Conservation (phyloP, 2,329 filamentous ascomycete genomes). For the Polychaeton citri region DNA sequence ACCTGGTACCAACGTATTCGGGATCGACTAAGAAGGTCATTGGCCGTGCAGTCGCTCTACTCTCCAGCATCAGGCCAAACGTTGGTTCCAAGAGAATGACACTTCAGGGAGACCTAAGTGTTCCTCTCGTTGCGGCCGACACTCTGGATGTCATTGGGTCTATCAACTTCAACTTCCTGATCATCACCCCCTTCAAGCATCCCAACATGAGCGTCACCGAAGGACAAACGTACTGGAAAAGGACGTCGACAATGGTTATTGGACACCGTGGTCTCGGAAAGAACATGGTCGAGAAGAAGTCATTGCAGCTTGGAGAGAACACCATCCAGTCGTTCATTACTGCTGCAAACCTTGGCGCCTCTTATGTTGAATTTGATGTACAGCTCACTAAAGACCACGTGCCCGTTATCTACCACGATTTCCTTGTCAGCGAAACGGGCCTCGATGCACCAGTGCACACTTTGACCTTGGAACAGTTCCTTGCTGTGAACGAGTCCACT, state of each 20-base stretch:
- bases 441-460: slow-evolving; percentile 95
- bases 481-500: slow-evolving; percentile 59
- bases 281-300: slow-evolving; percentile 71
- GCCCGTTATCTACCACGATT: slow-evolving; percentile 97
- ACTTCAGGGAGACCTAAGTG: slow-evolving; percentile 79
- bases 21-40: slow-evolving; percentile 69
- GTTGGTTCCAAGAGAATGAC: slow-evolving; percentile 81
- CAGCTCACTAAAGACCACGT: slow-evolving; percentile 98
- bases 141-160: slow-evolving; percentile 82
- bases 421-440: slow-evolving; percentile 91
- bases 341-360: slow-evolving; percentile 78
- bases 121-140: slow-evolving; percentile 75
- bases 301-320: slow-evolving; percentile 89
- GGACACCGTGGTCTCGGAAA: slow-evolving; percentile 71
- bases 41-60: slow-evolving; percentile 73
- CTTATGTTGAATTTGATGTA: slow-evolving; percentile 67
- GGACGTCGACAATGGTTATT: slow-evolving; percentile 73
- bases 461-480: slow-evolving; percentile 85
- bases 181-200: slow-evolving; percentile 89
- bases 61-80: slow-evolving; percentile 72
- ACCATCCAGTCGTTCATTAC: slow-evolving; percentile 92
- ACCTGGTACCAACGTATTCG: slow-evolving; percentile 90
- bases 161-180: slow-evolving; percentile 92
- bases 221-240: slow-evolving; percentile 93
- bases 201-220: slow-evolving; percentile 87